Evolutionary conservation across 371 early-diverging fungal genomes (phyloP).

Genomic region (Saksenaea vasiformis): DNA sequence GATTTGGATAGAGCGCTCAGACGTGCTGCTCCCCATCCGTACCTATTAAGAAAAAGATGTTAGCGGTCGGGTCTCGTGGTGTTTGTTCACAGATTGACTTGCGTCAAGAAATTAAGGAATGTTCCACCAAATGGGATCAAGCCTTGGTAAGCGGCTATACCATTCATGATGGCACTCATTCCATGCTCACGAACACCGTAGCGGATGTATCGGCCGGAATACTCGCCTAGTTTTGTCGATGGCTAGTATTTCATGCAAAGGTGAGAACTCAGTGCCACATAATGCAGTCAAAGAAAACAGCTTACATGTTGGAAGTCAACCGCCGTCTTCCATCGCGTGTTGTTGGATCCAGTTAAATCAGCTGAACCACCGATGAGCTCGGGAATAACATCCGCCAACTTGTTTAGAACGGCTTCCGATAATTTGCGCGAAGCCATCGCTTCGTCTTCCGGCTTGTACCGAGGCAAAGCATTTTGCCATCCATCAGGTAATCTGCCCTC

Average conservation of each 20-base stretch:
- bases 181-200: slow-evolving; percentile 99
- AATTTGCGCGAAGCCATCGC: slow-evolving; percentile 92
- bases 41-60: slow-evolving; percentile 18
- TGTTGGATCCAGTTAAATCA: slow-evolving; percentile 97
- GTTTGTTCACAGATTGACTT: slow-evolving; percentile 33
- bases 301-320: slow-evolving; percentile 87
- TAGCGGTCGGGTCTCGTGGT: neutral
- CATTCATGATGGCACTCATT: slow-evolving; percentile 98
- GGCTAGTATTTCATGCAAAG: slow-evolving; percentile 19
- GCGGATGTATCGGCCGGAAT: slow-evolving; percentile 90
- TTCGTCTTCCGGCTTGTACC: slow-evolving; percentile 77
- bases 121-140: slow-evolving; percentile 94
- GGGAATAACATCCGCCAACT: slow-evolving; percentile 75
- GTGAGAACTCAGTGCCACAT: neutral
- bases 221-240: slow-evolving; percentile 73
- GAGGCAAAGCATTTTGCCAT: slow-evolving; percentile 76
- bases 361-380: slow-evolving; percentile 98
- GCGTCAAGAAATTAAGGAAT: slow-evolving; percentile 96
- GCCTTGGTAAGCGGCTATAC: slow-evolving; percentile 90
- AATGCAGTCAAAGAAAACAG: neutral
- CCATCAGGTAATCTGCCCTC: slow-evolving; percentile 73
- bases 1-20: slow-evolving; percentile 88
- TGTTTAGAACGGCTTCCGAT: slow-evolving; percentile 83
- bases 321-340: slow-evolving; percentile 94
- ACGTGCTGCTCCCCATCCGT: slow-evolving; percentile 89